Evolutionary conservation across 805 yeast species (phyloP), one percentile per base, ranked within the genome.

Genomic region (Candida fluviatilis): DNA sequence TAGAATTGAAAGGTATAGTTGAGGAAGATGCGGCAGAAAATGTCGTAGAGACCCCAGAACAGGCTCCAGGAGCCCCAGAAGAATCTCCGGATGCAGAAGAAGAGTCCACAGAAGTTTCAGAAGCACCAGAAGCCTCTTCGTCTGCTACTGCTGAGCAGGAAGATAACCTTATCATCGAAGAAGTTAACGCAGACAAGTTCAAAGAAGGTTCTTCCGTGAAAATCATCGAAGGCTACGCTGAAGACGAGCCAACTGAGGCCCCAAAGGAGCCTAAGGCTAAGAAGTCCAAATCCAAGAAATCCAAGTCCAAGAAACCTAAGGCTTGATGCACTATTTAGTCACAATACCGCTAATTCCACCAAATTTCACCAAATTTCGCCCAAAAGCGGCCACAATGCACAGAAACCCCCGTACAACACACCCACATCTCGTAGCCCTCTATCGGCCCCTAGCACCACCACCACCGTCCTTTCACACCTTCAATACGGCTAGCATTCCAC

Each of bases 81-180:
- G 42, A 37, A 34, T 13, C 10, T 4, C 5, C 11, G 12, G 29
- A 23, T 4, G 5, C 36, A 8, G 38, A 34, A 19, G 40, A 42
- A 28, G 35, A 25, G 27, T 31, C 24, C 14, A 40, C 42, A 12
- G 41, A 33, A 32, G 36, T 46, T 28, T 18, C 29, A 26, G 37
- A 33, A 8, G 37, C 24, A 30, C n/a, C n/a, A n/a, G n/a, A n/a
- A n/a, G n/a, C n/a, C n/a, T n/a, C n/a, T n/a, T n/a, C n/a, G n/a
- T n/a, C n/a, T n/a, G 38, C 7, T 18, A 28, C 18, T 25, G 19
- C 19, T 28, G 36, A 33, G 27, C 5, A 18, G 1, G 39, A 45
- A 31, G 55, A 49, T 30, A 66, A 65, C 41, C 51, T 71, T 38
- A 59, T 71, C 5, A 56, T 69, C 14, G 74, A 70, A 32, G 64